Percentiles rank a stretch among this genome's conserved stretches.
These are phyloP conservation scores for Metarhizium robertsii DNA, from an alignment of 2,329 filamentous ascomycete genomes.

Conservation along the genomic window DNA sequence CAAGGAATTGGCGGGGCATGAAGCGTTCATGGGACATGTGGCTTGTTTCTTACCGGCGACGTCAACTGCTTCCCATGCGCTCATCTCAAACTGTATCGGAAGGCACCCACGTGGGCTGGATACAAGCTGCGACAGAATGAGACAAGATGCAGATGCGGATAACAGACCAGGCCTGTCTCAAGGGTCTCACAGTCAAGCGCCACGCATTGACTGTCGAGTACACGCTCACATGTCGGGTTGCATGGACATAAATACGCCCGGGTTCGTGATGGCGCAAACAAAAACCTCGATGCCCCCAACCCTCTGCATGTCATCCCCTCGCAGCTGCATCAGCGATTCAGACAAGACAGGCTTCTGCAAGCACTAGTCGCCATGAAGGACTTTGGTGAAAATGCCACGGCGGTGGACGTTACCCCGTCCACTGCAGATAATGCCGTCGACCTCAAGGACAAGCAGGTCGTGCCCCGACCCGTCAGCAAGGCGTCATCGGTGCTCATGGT, in stretches of 20 bases:
- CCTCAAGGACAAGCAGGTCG: slow-evolving; percentile 1
- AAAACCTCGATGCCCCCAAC: too few species aligned
- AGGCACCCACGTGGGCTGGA: background rate
- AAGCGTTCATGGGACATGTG: too few species aligned
- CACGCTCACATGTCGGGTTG: too few species aligned
- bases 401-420: background rate
- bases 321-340: too few species aligned
- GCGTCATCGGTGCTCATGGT: slow-evolving; percentile 10
- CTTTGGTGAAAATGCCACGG: background rate
- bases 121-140: background rate
- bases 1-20: too few species aligned
- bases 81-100: background rate
- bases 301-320: background rate
- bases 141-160: background rate
- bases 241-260: too few species aligned
- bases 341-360: background rate
- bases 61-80: too few species aligned
- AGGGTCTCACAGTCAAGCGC: too few species aligned
- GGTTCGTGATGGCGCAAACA: too few species aligned
- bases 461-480: background rate
- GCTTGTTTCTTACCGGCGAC: too few species aligned
- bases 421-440: background rate
- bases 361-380: background rate
- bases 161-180: too few species aligned
- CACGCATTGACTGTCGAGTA: too few species aligned